Base-by-base conservation (phyloP, 176 grass and related monocot genomes). In the Olyra latifolia region DNA sequence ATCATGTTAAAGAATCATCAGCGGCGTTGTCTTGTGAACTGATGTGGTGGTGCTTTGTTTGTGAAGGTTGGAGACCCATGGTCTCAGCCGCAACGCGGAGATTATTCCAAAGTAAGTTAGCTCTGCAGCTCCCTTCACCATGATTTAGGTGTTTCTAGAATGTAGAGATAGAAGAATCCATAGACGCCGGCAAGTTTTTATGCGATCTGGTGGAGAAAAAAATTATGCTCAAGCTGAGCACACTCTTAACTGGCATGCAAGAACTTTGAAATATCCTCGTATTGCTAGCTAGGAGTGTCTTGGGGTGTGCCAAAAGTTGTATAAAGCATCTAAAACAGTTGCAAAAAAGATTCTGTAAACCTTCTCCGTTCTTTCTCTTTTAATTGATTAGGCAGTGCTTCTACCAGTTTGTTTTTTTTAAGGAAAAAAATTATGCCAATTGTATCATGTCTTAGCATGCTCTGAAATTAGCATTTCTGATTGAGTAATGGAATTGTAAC, bases 41-140 rank as follows among this genome's bases (percentile, higher is more conserved):
- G 32, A 69, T 59, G 66, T 61, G 52, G 39, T 62, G 59, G 72
- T 35, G 15, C 0, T 62, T 76, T 62, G 44, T 47, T 73, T 49
- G 82, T 88, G 77, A 82, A 88, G 91, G 85, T 94, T 90, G 88
- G 85, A 85, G 58, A 85, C 81, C 61, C 58, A 88, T 90, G 91
- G 85, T 29, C 28, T 90, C 22, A 67, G 62, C 48, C 91, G 59
- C 45, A 85, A 74, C 50, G 87, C 82, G 22, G 84, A 90, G 69
- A 93, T 82, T 76, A 73, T 80, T 74, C 83, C 86, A 47, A 81
- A 83, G 80, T 82, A 44, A 87, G 81, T 35, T 35, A 52, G 49
- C 17, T 19, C 39, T 43, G 66, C 32, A 35, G 32, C 6, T 29
- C 24, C 53, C 42, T n/a, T 72, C 23, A n/a, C 64, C 41, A 20